Conservation (phyloP, 2,329 filamentous ascomycete species). For the Hypoxylon sp. region DNA sequence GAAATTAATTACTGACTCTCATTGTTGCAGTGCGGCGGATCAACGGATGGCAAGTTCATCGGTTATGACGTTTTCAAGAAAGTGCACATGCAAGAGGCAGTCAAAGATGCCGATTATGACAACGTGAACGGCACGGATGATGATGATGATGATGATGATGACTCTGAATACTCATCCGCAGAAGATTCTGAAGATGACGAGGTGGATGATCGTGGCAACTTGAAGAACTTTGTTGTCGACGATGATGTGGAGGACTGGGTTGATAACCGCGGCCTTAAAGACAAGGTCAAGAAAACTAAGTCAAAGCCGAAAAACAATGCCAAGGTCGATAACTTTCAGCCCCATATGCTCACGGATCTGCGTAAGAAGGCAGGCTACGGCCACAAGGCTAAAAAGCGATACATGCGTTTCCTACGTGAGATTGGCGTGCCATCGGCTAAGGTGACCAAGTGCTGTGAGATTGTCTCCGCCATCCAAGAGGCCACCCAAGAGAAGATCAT, state of each 20-base stretch:
- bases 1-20: neutral
- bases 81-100: constrained; percentile 74
- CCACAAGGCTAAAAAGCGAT: constrained; percentile 75
- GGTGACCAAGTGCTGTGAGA: constrained; percentile 76
- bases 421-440: constrained; percentile 83
- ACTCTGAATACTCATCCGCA: constrained; percentile 49
- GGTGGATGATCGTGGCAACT: constrained; percentile 51
- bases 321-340: constrained; percentile 59
- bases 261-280: constrained; percentile 55
- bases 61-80: constrained; percentile 81
- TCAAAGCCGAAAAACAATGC: constrained; percentile 55
- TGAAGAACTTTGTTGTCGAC: constrained; percentile 49
- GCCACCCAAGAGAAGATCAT: constrained; percentile 79
- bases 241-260: constrained; percentile 56
- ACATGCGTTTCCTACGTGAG: constrained; percentile 77
- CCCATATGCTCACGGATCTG: constrained; percentile 60
- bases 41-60: constrained; percentile 78
- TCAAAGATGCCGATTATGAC: constrained; percentile 55
- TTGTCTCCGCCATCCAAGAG: constrained; percentile 67
- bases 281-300: constrained; percentile 42
- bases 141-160: constrained; percentile 51
- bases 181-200: constrained; percentile 56
- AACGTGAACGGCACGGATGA: constrained; percentile 56
- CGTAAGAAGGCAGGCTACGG: constrained; percentile 77
- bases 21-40: constrained; percentile 70